Evolutionary conservation across 164 flowering plant genomes (phyloP), one percentile per base, ranked within the genome.

Genomic region (Amborella trichopoda): DNA sequence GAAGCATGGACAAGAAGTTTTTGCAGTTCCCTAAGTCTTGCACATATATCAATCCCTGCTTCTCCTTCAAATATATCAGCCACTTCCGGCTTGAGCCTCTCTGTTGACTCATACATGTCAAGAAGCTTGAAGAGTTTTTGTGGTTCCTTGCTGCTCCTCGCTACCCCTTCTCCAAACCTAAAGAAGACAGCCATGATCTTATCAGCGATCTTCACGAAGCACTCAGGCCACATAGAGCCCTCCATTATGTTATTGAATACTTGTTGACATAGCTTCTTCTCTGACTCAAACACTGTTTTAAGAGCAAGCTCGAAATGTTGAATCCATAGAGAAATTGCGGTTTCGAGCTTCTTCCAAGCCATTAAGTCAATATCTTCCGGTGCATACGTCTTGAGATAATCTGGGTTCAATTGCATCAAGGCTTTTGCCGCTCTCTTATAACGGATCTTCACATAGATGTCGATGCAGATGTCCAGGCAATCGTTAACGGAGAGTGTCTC

Each of bases 171-270:
- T 0, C 83, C 83, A 28, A 81, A 81, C 23, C 91, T 67, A 37
- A 82, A 78, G 72, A 82, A 82, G 21, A 78, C 91, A 0, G 86
- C 83, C 80, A 78, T 76, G 65, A 81, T 70, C 49, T 78, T 81
- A 57, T 81, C 91, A 0, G 91, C 67, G 5, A 73, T 76, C 49
- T 78, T 81, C 11, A 63, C 62, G 37, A 81, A 81, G 58, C 91
- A 81, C 46, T 79, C 91, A 0, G 62, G 58, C 86, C 86, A 82
- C 3, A 79, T 57, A 3, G 42, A 23, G 9, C 77, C 86, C 1
- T 73, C 86, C 77, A 75, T 57, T 42, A 72, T 23, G 19, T 53
- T 52, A 3, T 68, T 66, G 13, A 82, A 39, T 6, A 77, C 72
- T 50, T 63, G 65, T 37, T 60, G 51, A 66, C 78, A 77, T 2